Conservation (phyloP, 2,329 filamentous ascomycete genomes). For the Hypoxylon sp. region DNA sequence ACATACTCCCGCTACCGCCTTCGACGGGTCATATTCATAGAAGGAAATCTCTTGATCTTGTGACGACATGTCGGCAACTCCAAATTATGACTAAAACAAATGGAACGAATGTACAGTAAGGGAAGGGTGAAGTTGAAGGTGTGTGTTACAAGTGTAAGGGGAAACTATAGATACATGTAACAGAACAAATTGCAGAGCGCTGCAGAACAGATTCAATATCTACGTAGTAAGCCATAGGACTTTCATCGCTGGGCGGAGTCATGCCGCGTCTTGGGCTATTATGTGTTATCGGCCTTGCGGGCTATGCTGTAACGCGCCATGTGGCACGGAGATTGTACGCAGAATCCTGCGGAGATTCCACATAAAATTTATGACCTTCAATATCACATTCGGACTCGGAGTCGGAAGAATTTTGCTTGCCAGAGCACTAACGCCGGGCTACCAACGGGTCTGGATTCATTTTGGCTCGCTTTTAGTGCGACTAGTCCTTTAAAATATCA, state of each 20-base stretch:
- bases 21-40: conserved; percentile 49
- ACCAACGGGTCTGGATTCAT: background rate
- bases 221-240: conserved; percentile 14
- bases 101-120: background rate
- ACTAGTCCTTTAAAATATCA: conserved; percentile 9
- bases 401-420: background rate
- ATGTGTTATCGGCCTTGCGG: background rate
- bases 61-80: conserved; percentile 29
- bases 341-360: conserved; percentile 15
- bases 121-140: background rate
- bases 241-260: conserved; percentile 2
- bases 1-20: conserved; percentile 48
- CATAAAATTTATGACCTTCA: background rate
- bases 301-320: conserved; percentile 17
- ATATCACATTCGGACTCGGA: conserved; percentile 12
- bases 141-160: background rate
- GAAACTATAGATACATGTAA: conserved; percentile 2
- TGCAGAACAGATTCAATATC: background rate
- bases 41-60: conserved; percentile 23
- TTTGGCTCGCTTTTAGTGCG: background rate
- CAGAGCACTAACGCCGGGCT: background rate
- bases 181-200: background rate
- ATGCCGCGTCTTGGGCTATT: conserved; percentile 4
- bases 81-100: background rate
- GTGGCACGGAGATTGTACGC: conserved; percentile 10